These are phyloP conservation scores for Arthroderma sp. DNA, from an alignment of 2,329 filamentous ascomycete species.

Conservation along the genomic window DNA sequence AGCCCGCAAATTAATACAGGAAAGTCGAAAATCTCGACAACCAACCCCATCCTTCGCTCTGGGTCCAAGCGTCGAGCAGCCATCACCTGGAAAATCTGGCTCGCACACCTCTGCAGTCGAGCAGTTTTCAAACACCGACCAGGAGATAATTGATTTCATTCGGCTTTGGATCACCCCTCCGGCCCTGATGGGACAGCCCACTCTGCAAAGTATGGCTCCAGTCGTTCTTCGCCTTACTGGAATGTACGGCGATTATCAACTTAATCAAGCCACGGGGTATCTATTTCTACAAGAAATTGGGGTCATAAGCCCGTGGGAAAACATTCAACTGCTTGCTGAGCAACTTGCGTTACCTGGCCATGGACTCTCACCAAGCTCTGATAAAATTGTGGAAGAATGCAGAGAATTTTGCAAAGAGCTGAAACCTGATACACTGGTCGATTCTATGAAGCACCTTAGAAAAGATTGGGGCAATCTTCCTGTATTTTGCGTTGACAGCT, in stretches of 20 bases:
- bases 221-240: conserved; percentile 43
- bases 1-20: conserved; percentile 27
- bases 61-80: conserved; percentile 17
- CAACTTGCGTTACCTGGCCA: conserved; percentile 40
- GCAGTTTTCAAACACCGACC: conserved; percentile 37
- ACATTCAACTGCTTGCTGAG: conserved; percentile 38
- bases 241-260: conserved; percentile 36
- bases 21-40: conserved; percentile 29
- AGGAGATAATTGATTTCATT: conserved; percentile 42
- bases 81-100: conserved; percentile 13
- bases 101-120: conserved; percentile 20
- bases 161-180: conserved; percentile 37
- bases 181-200: conserved; percentile 24
- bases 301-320: conserved; percentile 46
- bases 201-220: conserved; percentile 38
- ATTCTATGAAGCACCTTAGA: conserved; percentile 44
- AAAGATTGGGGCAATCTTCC: conserved; percentile 44
- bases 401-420: conserved; percentile 16
- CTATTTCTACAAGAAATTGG: conserved; percentile 50
- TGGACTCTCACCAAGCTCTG: conserved; percentile 18
- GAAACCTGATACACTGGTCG: conserved; percentile 25
- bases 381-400: conserved; percentile 20
- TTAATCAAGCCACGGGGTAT: conserved; percentile 28
- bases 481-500: conserved; percentile 48
- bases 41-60: conserved; percentile 30